Percentiles rank a stretch among this genome's conserved stretches.
phyloP scores from a whole-genome alignment of 1,139 yeast genomes.

The Blastobotrys serpentis region DNA sequence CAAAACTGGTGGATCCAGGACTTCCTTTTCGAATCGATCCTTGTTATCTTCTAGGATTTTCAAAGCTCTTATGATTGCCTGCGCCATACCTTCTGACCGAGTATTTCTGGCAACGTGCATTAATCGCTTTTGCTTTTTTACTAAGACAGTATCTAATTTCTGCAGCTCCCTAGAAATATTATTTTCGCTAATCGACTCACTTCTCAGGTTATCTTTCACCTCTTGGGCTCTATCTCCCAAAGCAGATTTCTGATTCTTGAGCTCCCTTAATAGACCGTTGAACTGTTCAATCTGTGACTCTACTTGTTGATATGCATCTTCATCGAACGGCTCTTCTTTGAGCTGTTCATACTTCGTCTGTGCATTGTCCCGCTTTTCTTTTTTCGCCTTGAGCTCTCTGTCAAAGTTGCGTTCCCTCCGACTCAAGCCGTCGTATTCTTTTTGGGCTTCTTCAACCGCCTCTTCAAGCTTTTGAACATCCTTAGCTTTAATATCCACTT shows the following conservation, averaged over 20 bases:
- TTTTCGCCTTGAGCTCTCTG: slow-evolving; percentile 11
- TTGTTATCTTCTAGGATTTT: slow-evolving; percentile 40
- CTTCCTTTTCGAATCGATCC: slow-evolving; percentile 42
- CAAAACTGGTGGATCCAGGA: slow-evolving; percentile 77
- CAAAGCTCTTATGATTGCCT: slow-evolving; percentile 41
- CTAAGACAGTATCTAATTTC: not conserved
- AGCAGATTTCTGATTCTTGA: slow-evolving; percentile 35
- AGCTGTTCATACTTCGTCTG: slow-evolving; percentile 50
- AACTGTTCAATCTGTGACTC: slow-evolving; percentile 27
- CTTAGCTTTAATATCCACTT: not conserved
- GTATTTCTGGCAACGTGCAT: not conserved
- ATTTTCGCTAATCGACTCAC: not conserved
- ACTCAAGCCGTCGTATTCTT: slow-evolving; percentile 6
- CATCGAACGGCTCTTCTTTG: slow-evolving; percentile 51
- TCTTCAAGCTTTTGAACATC: slow-evolving; percentile 18
- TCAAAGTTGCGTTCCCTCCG: slow-evolving; percentile 15
- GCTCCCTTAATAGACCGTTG: slow-evolving; percentile 34
- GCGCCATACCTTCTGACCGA: slow-evolving; percentile 20
- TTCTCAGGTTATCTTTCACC: slow-evolving; percentile 23
- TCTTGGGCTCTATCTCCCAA: slow-evolving; percentile 8
- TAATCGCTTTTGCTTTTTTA: slow-evolving; percentile 16
- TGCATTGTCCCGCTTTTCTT: slow-evolving; percentile 44
- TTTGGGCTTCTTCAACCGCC: slow-evolving; percentile 36
- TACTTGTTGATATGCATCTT: slow-evolving; percentile 43
- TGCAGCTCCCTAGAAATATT: slow-evolving; percentile 12